Evolutionary conservation across 2,329 filamentous ascomycete species (phyloP), one percentile per base, ranked within the genome.

Genomic region (Pseudogymnoascus sp.): DNA sequence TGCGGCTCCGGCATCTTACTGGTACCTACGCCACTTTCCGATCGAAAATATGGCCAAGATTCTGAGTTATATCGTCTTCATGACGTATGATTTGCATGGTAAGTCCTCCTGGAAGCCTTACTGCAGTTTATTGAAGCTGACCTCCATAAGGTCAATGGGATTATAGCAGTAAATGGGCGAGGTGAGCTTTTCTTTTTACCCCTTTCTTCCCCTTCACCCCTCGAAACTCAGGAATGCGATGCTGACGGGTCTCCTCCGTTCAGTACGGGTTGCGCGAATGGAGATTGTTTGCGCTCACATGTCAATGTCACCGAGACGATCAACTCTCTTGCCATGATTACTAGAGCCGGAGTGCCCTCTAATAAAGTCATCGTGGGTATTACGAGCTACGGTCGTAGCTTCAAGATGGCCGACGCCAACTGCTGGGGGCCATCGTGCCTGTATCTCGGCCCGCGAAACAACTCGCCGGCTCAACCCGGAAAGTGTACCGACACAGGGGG

Each of bases 271-370:
- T 77, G 75, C 58, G 20, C 58, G 1, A 58, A 37, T 12, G 69
- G 72, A 2, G 70, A 67, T 61, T 74, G 71, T 36, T 64, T 74
- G 1, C 66, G 66, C 67, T 67, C 68, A 0, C 71, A 76, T 57
- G 67, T 76, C 16, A 77, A 77, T 64, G 22, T 67, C 18, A 76
- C 75, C 0, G 73, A 76, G 60, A 76, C 72, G 0, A 59, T 65
- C 4, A 59, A 65, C 3, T 62, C 73, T 0, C 64, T 76, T 0
- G 64, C 70, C 18, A 76, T 77, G 71, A 70, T 76, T 58, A 78
- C 75, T 5, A 73, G 74, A 36, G 71, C 70, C 9, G 66, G 68
- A 7, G 67, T 73, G 6, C 60, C 64, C 2, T 62, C 67, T 0
- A 67, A 65, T 60, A 71, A 73, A 61, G 61, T 75, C 9, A 25